Base-by-base conservation (phyloP, 2,329 filamentous ascomycete genomes). In the Cladosporium colombiae region DNA sequence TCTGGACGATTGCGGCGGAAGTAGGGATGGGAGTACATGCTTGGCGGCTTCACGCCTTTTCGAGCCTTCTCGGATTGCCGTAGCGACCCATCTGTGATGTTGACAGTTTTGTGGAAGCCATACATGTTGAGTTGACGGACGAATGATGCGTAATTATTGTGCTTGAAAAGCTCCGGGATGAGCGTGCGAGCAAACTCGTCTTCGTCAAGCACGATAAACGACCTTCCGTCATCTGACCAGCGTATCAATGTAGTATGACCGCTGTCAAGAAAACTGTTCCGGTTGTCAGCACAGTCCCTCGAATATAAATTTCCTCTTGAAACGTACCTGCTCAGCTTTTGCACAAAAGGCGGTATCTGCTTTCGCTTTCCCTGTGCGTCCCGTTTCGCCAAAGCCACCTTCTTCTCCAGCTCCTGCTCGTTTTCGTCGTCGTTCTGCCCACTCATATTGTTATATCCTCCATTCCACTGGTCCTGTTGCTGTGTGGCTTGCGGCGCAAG, bases 21-120 rank as follows among this genome's bases (percentile, higher is more conserved):
- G 80, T 93, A 99, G 11, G 92, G 92, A 77, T 99, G 97, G 71
- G 91, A 93, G 78, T 99, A 99, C 83, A 98, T 95, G 84, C 93
- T 98, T 0, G 95, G 95, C 66, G 93, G 97, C 81, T 99, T 99
- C 21, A 75, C 73, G 78, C 97, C 97, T 68, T 93, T 89, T 79
- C 98, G 93, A 78, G 97, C 97, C 68, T 93, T 89, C 80, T 98
- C 95, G 76, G 93, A 97, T 6, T 96, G 93, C 71, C 95, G 91
- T 91, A 99, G 96, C 0, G 93, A 97, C 76, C 97, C 97, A 78
- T 99, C 95, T 4, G 93, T 97, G 21, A 99, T 84, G n/a, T 83
- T 83, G 23, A 85, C 81, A 44, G 82, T 82, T 70, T 84, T 84
- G 75, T 84, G 83, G 66, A 85, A 84, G 49, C 83, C 82, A 69